Evolutionary conservation across 768 basidiomycete species (phyloP).

Genomic region (Rhizopogon vesiculosus): DNA sequence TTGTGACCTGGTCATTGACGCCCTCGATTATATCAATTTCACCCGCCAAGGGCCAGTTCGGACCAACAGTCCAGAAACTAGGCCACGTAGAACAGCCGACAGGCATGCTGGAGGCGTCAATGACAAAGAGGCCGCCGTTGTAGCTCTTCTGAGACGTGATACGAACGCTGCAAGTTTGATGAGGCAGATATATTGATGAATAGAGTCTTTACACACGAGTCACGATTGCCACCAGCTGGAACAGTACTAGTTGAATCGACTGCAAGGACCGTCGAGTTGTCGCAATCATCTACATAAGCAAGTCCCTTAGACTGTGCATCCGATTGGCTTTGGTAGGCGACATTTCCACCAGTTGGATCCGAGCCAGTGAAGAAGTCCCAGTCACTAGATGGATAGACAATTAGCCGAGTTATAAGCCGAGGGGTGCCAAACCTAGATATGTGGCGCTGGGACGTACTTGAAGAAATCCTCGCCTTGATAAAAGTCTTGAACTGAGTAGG

Average conservation of each 20-base stretch:
- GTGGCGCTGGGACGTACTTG: constrained; percentile 34
- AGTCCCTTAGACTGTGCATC: constrained; percentile 50
- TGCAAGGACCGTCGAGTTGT: constrained; percentile 53
- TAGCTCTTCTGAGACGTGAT: constrained; percentile 62
- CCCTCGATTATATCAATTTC: constrained; percentile 79
- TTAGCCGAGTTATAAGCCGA: not conserved
- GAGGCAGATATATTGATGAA: not conserved
- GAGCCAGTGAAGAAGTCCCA: constrained; percentile 61
- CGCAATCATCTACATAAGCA: constrained; percentile 52
- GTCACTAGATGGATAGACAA: constrained; percentile 32
- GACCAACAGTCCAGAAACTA: constrained; percentile 55
- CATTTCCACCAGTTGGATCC: constrained; percentile 71
- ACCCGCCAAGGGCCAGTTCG: constrained; percentile 47
- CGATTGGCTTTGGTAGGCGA: constrained; percentile 48
- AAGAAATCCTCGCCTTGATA: constrained; percentile 55
- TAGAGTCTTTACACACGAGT: constrained; percentile 32
- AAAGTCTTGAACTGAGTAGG: constrained; percentile 33
- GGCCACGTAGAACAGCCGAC: constrained; percentile 61
- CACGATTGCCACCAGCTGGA: constrained; percentile 47
- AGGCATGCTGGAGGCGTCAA: constrained; percentile 69
- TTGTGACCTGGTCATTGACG: constrained; percentile 51
- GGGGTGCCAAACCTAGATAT: not conserved
- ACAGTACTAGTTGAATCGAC: constrained; percentile 56
- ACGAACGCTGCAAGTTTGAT: constrained; percentile 45
- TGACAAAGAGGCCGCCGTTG: constrained; percentile 66